These are phyloP conservation scores for Entomortierella parvispora DNA, from an alignment of 192 early-diverging fungal genomes.

Conservation along the genomic window DNA sequence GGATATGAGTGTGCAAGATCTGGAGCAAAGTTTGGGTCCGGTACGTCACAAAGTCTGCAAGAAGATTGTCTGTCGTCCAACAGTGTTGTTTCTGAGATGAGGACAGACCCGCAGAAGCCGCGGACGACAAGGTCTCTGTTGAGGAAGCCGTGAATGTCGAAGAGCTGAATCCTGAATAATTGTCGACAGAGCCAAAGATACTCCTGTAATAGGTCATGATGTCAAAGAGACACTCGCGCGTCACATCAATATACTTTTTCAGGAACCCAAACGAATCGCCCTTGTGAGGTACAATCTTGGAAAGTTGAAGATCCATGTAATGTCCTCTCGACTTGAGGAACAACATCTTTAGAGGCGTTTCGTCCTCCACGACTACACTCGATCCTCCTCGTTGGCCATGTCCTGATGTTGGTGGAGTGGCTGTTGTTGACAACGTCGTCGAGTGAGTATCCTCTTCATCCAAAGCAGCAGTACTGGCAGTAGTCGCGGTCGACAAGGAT, in stretches of 20 bases:
- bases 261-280: conserved; percentile 70
- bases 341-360: conserved; percentile 75
- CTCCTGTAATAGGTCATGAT: conserved; percentile 84
- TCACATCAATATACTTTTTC: conserved; percentile 80
- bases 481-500: too few relatives aligned
- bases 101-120: background rate
- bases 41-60: conserved; percentile 73
- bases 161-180: conserved; percentile 22
- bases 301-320: conserved; percentile 65
- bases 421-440: background rate
- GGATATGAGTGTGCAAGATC: conserved; percentile 57
- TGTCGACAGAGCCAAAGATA: conserved; percentile 65
- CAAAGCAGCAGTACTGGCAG: conserved; percentile 5
- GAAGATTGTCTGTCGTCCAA: conserved; percentile 60
- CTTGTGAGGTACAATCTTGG: conserved; percentile 61
- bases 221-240: conserved; percentile 85
- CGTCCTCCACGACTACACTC: conserved; percentile 48
- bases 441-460: conserved; percentile 26
- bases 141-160: conserved; percentile 16
- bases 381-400: background rate
- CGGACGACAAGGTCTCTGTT: conserved; percentile 7
- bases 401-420: background rate
- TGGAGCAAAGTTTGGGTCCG: conserved; percentile 55
- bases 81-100: conserved; percentile 24
- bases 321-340: conserved; percentile 78